These are phyloP conservation scores for Cyberlindnera amylophila DNA, from an alignment of 805 yeast genomes.

Conservation along the genomic window DNA sequence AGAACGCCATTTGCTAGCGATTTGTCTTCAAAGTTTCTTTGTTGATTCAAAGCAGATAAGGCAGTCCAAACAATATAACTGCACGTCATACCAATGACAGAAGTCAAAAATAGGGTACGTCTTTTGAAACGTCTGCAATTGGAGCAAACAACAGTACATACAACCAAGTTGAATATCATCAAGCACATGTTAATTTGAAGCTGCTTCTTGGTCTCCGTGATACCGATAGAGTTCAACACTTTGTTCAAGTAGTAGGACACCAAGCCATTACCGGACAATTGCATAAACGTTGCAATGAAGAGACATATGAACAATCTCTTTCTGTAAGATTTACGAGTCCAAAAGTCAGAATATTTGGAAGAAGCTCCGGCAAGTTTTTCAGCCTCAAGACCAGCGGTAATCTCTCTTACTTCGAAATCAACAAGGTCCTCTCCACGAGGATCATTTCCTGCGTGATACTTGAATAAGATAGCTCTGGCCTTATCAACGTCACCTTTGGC, in stretches of 20 bases:
- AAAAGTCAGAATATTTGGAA: slow-evolving; percentile 36
- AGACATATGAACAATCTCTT: slow-evolving; percentile 37
- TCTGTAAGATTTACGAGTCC: slow-evolving; percentile 31
- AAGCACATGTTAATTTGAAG: slow-evolving; percentile 46
- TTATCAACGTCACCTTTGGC: slow-evolving; percentile 37
- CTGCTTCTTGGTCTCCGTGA: slow-evolving; percentile 39
- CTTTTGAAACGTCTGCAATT: slow-evolving; percentile 29
- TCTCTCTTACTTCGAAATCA: slow-evolving; percentile 37
- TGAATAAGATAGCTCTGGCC: slow-evolving; percentile 39
- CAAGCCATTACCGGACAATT: slow-evolving; percentile 48
- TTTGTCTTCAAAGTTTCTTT: slow-evolving; percentile 36
- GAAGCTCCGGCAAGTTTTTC: slow-evolving; percentile 32
- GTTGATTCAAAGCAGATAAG: slow-evolving; percentile 41
- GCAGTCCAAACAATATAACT: slow-evolving; percentile 40
- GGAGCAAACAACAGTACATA: slow-evolving; percentile 27
- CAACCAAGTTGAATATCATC: slow-evolving; percentile 39
- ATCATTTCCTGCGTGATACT: slow-evolving; percentile 34
- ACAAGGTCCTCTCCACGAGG: slow-evolving; percentile 24
- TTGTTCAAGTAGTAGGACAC: slow-evolving; percentile 46
- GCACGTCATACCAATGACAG: slow-evolving; percentile 32
- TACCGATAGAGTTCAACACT: slow-evolving; percentile 50
- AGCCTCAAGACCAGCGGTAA: slow-evolving; percentile 36
- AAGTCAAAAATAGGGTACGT: slow-evolving; percentile 33
- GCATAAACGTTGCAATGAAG: slow-evolving; percentile 37
- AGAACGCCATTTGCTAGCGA: slow-evolving; percentile 39